Evolutionary conservation across 2,329 filamentous ascomycete genomes (phyloP).

Genomic region (Bipolaris sorokiniana): DNA sequence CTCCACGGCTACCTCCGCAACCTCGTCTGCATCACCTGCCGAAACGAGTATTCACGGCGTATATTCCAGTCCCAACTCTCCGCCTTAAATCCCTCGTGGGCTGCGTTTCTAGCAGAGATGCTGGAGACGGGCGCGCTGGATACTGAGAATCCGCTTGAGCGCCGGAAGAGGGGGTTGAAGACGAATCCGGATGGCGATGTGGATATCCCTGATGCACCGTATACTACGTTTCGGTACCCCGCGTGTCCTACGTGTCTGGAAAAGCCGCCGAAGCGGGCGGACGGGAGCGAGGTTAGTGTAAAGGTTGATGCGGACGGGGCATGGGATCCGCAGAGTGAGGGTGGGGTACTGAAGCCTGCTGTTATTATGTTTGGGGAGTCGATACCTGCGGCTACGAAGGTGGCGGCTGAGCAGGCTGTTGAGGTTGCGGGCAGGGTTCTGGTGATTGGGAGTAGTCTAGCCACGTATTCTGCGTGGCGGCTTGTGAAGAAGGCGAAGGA

Average conservation of each 20-base stretch:
- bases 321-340: conserved; percentile 61
- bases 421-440: conserved; percentile 75
- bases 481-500: conserved; percentile 83
- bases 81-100: conserved; percentile 85
- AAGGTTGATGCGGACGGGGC: conserved; percentile 81
- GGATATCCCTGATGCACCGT: conserved; percentile 84
- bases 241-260: conserved; percentile 81
- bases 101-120: conserved; percentile 73
- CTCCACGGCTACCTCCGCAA: conserved; percentile 89
- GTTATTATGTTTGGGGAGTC: conserved; percentile 98
- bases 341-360: conserved; percentile 86
- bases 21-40: conserved; percentile 81
- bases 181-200: conserved; percentile 96
- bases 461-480: conserved; percentile 94
- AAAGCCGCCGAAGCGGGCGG: conserved; percentile 66
- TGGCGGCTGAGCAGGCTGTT: conserved; percentile 77
- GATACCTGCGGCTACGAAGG: conserved; percentile 72
- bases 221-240: conserved; percentile 89
- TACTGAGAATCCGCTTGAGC: conserved; percentile 75
- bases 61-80: conserved; percentile 78
- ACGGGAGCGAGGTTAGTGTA: conserved; percentile 59
- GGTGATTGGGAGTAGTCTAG: conserved; percentile 85
- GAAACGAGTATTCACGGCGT: conserved; percentile 71
- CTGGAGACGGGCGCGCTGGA: conserved; percentile 76
- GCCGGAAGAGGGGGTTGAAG: conserved; percentile 71